These are phyloP conservation scores for Alternaria gansuensis DNA, from an alignment of 2,329 filamentous ascomycete genomes.

Conservation along the genomic window DNA sequence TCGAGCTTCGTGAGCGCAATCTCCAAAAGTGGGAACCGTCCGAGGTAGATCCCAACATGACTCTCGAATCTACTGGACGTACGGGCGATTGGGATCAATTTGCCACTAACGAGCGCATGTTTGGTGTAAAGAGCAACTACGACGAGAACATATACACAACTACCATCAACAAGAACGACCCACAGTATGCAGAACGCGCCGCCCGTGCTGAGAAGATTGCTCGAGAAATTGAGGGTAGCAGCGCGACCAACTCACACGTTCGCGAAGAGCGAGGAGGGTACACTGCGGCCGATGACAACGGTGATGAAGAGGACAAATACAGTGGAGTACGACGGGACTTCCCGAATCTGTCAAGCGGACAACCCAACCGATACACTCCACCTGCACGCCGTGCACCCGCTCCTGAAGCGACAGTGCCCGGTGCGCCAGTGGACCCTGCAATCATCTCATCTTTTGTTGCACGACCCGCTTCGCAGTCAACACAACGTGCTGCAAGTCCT, in stretches of 20 bases:
- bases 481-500: constrained; percentile 36
- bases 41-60: constrained; percentile 70
- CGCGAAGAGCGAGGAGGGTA: constrained; percentile 85
- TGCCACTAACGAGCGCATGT: constrained; percentile 84
- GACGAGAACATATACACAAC: constrained; percentile 97
- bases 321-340: constrained; percentile 85
- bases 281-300: constrained; percentile 69
- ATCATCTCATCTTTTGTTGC: constrained; percentile 87
- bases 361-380: constrained; percentile 82
- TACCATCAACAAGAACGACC: constrained; percentile 82
- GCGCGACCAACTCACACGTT: constrained; percentile 79
- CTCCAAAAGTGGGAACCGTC: constrained; percentile 84
- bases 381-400: constrained; percentile 85
- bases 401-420: constrained; percentile 74
- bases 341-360: constrained; percentile 69
- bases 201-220: constrained; percentile 82
- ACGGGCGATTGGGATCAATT: constrained; percentile 86
- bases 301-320: constrained; percentile 96
- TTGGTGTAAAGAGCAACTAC: constrained; percentile 88
- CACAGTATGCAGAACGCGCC: constrained; percentile 79
- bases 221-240: constrained; percentile 84
- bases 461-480: constrained; percentile 54
- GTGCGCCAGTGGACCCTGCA: constrained; percentile 83
- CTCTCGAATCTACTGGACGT: constrained; percentile 67
- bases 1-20: constrained; percentile 73